Evolutionary conservation across 257 asterid genomes (phyloP).

Genomic region (Misopates orontium): DNA sequence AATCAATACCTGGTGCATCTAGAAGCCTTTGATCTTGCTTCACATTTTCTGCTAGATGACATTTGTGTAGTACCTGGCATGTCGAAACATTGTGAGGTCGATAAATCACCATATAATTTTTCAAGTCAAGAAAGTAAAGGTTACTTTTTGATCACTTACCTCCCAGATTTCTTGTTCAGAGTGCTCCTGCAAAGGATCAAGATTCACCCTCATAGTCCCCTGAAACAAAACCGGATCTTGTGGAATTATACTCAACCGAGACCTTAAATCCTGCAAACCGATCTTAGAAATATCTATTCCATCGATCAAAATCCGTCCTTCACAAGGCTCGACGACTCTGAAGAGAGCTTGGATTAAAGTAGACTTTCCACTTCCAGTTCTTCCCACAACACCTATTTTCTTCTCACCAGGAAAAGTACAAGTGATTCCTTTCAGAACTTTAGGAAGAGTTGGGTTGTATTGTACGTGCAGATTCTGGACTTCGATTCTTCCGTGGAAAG

Average conservation of each 20-base stretch:
- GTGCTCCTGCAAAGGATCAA: slow-evolving; percentile 64
- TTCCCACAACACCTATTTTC: slow-evolving; percentile 76
- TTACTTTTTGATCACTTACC: slow-evolving; percentile 36
- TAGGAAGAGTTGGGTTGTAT: slow-evolving; percentile 68
- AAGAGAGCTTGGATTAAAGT: slow-evolving; percentile 85
- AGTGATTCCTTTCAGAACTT: slow-evolving; percentile 68
- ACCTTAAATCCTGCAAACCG: slow-evolving; percentile 77
- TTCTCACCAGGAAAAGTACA: slow-evolving; percentile 62
- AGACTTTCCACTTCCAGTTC: slow-evolving; percentile 90
- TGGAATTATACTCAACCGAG: slow-evolving; percentile 70
- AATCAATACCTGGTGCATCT: slow-evolving; percentile 66
- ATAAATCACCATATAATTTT: neutral
- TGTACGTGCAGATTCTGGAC: slow-evolving; percentile 63
- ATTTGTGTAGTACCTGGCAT: slow-evolving; percentile 61
- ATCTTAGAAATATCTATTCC: slow-evolving; percentile 62
- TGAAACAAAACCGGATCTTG: slow-evolving; percentile 86
- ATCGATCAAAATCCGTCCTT: slow-evolving; percentile 64
- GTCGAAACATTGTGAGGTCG: neutral
- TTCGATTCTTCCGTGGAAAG: slow-evolving; percentile 59
- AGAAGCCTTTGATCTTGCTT: slow-evolving; percentile 67
- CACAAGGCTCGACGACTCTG: slow-evolving; percentile 71
- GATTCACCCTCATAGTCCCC: slow-evolving; percentile 74
- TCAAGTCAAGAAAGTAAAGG: neutral
- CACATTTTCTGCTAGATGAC: slow-evolving; percentile 61
- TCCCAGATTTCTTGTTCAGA: slow-evolving; percentile 74